Conservation (phyloP, 1,284 basidiomycete species). For the Melanopsichium pennsylvanicum region DNA sequence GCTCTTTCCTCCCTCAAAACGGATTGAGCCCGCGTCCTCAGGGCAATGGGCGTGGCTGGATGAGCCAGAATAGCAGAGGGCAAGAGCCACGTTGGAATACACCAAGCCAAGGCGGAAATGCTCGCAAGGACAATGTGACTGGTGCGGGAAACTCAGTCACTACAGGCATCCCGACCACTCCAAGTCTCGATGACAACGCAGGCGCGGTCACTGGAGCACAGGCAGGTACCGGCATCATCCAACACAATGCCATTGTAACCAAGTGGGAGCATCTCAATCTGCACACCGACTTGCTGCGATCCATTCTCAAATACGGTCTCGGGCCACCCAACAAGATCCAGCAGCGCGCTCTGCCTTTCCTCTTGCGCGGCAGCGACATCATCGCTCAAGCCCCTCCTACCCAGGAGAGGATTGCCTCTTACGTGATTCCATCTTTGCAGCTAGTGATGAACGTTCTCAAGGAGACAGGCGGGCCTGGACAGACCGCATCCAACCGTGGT, state of each 20-base stretch:
- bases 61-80: constrained; percentile 10
- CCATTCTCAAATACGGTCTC: constrained; percentile 91
- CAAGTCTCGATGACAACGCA: constrained; percentile 21
- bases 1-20: constrained; percentile 13
- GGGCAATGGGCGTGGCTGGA: constrained; percentile 32
- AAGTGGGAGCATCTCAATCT: constrained; percentile 96
- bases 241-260: constrained; percentile 81
- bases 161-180: constrained; percentile 12
- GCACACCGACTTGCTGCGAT: constrained; percentile 83
- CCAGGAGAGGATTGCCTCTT: constrained; percentile 95
- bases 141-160: neutral
- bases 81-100: constrained; percentile 32
- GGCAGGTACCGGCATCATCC: constrained; percentile 72
- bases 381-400: constrained; percentile 98
- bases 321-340: constrained; percentile 99
- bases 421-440: constrained; percentile 68
- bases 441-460: constrained; percentile 51
- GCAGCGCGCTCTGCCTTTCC: constrained; percentile 91
- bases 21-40: constrained; percentile 39
- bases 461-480: constrained; percentile 34
- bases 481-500: constrained; percentile 67
- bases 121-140: constrained; percentile 9
- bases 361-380: constrained; percentile 90
- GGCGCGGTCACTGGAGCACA: constrained; percentile 1
- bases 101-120: constrained; percentile 7